Base-by-base conservation (phyloP, 163 green algal species). In the Prototheca wickerhamii region DNA sequence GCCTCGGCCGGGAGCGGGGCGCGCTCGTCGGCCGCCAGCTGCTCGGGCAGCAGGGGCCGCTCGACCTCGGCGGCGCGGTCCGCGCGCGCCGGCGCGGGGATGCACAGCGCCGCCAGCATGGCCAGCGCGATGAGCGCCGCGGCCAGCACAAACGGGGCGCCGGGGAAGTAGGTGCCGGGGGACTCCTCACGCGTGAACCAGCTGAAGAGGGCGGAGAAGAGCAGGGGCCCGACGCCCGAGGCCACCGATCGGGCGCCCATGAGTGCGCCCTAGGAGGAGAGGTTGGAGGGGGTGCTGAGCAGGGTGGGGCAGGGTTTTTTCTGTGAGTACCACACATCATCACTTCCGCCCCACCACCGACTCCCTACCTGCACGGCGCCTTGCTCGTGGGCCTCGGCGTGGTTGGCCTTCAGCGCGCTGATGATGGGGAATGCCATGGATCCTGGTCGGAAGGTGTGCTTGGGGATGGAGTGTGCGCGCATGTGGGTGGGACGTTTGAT, bases 171-270 rank as follows among this genome's bases (percentile, higher is more conserved):
- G 26, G 70, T 68, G 49, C 81, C 32, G 0, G 44, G 49, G 0
- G 75, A 81, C 17, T 79, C 76, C 8, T 63, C 58, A 10, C 69
- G 56, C 12, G 77, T 85, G 75, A 88, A 88, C n/a, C 58, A 57
- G 3, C 74, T 65, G 63, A 91, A 91, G 1, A 90, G 62, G 3
- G 42, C 50, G 2, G 85, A 80, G 75, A 89, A 91, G 4, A 81
- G 12, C 21, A 91, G 51, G 0, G 85, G 85, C 0, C 85, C 85
- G 20, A 80, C 53, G 7, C 84, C 83, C 5, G 73, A 76, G 0
- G 82, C 82, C n/a, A 89, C 61, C 3, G 82, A 75, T 0, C 73
- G 67, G 0, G 84, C 79, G 10, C 82, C 82, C 44, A 75, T 76
- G 51, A 87, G 58, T n/a, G 81, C 81, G 2, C 81, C 83, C 68